phyloP scores from a whole-genome alignment of 2,329 filamentous ascomycete species.

The Zasmidium angulare region DNA sequence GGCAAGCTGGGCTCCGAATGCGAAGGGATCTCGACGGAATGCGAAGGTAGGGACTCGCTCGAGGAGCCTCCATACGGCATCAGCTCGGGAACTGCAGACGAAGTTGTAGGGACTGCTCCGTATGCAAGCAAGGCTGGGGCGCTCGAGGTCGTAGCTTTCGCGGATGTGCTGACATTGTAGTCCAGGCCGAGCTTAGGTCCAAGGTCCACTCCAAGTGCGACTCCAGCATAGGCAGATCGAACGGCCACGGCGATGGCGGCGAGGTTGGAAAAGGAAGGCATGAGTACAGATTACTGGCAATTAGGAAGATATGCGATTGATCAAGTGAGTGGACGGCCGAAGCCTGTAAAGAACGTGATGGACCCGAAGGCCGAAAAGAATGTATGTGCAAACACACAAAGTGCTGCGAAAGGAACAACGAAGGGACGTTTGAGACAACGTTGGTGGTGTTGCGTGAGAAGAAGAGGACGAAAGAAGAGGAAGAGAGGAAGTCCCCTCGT shows the following conservation, averaged over 20 bases:
- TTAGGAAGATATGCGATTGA: background rate
- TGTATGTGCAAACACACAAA: background rate
- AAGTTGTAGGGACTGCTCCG: background rate
- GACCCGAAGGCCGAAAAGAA: background rate
- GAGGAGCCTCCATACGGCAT: background rate
- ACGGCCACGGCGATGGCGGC: background rate
- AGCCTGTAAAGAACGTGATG: background rate
- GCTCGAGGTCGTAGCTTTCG: background rate
- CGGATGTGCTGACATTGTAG: background rate
- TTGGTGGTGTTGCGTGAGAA: background rate
- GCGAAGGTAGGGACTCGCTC: background rate
- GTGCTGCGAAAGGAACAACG: background rate
- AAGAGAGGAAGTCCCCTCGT: background rate
- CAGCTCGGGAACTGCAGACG: background rate
- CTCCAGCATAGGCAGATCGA: background rate
- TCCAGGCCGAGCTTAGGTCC: background rate
- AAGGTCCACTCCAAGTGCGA: background rate
- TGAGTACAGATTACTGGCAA: background rate
- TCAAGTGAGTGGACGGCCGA: background rate
- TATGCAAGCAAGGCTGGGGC: background rate
- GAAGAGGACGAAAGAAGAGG: background rate
- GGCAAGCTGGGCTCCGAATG: background rate
- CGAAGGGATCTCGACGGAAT: background rate
- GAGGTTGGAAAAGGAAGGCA: background rate
- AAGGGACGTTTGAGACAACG: background rate